Conservation (phyloP, 192 early-diverging fungal genomes). For the Entophlyctis luteolus region DNA sequence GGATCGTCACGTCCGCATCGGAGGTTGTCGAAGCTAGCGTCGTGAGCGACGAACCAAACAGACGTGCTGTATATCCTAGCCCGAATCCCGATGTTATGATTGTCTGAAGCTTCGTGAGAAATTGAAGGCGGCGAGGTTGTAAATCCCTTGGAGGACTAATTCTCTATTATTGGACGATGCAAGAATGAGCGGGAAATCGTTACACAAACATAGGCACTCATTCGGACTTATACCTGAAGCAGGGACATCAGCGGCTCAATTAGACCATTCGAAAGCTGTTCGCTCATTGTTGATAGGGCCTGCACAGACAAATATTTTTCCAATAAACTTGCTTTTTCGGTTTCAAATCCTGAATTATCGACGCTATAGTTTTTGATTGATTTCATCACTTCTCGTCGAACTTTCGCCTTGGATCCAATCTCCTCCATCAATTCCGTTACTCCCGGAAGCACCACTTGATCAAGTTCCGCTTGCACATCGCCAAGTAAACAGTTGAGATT, state of each 20-base stretch:
- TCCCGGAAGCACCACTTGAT: too few relatives aligned
- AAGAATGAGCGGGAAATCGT: not conserved
- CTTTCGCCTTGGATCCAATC: too few relatives aligned
- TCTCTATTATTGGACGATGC: not conserved
- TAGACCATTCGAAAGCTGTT: too few relatives aligned
- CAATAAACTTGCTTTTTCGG: too few relatives aligned
- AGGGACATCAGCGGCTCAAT: not conserved
- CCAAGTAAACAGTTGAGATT: too few relatives aligned
- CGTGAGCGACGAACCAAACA: constrained; percentile 47
- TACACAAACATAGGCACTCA: not conserved
- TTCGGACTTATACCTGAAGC: not conserved
- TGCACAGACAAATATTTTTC: too few relatives aligned
- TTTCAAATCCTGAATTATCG: too few relatives aligned
- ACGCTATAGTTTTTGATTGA: too few relatives aligned
- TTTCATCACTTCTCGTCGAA: too few relatives aligned
- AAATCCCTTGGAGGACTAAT: constrained; percentile 6
- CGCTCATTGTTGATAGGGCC: too few relatives aligned
- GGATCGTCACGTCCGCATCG: constrained; percentile 40
- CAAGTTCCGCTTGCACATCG: too few relatives aligned
- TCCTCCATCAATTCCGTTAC: too few relatives aligned
- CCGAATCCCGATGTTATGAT: constrained; percentile 22
- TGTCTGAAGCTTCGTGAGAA: constrained; percentile 15
- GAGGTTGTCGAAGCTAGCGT: constrained; percentile 34
- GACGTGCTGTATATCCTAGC: constrained; percentile 20
- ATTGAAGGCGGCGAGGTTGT: constrained; percentile 9